Evolutionary conservation across 805 yeast species (phyloP).

Genomic region (Tetrapisispora iriomotensis): DNA sequence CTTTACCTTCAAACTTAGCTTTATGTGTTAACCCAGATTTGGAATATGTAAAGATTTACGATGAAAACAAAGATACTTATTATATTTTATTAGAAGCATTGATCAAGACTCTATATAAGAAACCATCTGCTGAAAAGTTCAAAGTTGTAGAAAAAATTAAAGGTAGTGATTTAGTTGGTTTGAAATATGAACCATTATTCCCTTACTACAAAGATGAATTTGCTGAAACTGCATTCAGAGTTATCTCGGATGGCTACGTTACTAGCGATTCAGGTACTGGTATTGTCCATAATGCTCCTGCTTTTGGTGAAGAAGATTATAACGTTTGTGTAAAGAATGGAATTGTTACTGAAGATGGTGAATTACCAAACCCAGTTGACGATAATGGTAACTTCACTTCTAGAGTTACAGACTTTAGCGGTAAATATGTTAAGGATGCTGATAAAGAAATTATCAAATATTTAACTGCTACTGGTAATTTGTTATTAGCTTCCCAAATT

Average conservation of each 20-base stretch:
- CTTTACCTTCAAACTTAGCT: constrained; percentile 88
- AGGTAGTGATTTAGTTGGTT: constrained; percentile 75
- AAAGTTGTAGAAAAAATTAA: constrained; percentile 68
- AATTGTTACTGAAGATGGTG: constrained; percentile 53
- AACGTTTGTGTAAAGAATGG: constrained; percentile 69
- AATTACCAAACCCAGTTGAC: constrained; percentile 92
- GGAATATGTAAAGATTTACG: constrained; percentile 86
- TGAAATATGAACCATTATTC: constrained; percentile 74
- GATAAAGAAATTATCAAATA: constrained; percentile 83
- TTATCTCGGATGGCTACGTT: constrained; percentile 75
- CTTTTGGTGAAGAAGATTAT: constrained; percentile 98
- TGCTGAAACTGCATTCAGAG: constrained; percentile 71
- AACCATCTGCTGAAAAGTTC: constrained; percentile 83
- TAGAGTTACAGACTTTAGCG: constrained; percentile 66
- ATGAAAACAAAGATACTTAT: constrained; percentile 73
- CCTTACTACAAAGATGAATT: constrained; percentile 69
- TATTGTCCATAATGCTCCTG: constrained; percentile 96
- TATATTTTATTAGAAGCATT: constrained; percentile 80
- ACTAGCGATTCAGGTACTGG: constrained; percentile 97
- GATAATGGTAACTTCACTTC: constrained; percentile 78
- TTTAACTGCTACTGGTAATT: constrained; percentile 65
- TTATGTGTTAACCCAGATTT: constrained; percentile 85
- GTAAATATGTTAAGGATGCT: constrained; percentile 89
- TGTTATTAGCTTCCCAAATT: constrained; percentile 71
- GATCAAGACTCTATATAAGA: constrained; percentile 78